These are phyloP conservation scores for Arxiozyma bovina DNA, from an alignment of 1,139 yeast genomes.

Conservation along the genomic window DNA sequence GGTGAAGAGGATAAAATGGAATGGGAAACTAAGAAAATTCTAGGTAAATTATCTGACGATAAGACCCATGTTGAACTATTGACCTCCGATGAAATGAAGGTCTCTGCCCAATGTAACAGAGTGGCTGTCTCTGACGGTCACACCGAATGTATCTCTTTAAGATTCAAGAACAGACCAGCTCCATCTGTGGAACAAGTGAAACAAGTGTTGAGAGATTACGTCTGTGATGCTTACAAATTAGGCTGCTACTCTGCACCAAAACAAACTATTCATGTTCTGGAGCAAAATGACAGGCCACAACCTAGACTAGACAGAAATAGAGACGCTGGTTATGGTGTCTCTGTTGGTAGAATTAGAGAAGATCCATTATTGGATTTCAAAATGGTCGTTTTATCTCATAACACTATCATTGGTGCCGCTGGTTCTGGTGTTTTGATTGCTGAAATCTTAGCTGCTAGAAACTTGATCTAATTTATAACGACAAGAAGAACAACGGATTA, in stretches of 20 bases:
- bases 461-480: slow-evolving; percentile 43
- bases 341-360: slow-evolving; percentile 89
- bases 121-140: slow-evolving; percentile 98
- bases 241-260: slow-evolving; percentile 90
- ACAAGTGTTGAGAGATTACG: slow-evolving; percentile 58
- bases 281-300: slow-evolving; percentile 90
- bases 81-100: slow-evolving; percentile 63
- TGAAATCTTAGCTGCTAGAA: slow-evolving; percentile 73
- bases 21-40: slow-evolving; percentile 94
- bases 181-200: slow-evolving; percentile 80
- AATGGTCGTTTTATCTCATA: slow-evolving; percentile 93
- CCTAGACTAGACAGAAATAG: slow-evolving; percentile 96
- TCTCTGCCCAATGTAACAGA: slow-evolving; percentile 94
- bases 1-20: slow-evolving; percentile 99
- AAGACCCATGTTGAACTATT: slow-evolving; percentile 54
- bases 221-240: slow-evolving; percentile 71
- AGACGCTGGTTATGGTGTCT: slow-evolving; percentile 88
- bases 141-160: slow-evolving; percentile 85
- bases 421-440: slow-evolving; percentile 98
- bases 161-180: slow-evolving; percentile 71
- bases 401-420: slow-evolving; percentile 97
- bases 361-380: slow-evolving; percentile 90
- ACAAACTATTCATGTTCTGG: slow-evolving; percentile 83
- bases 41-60: slow-evolving; percentile 51
- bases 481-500: too few species aligned